phyloP scores from a whole-genome alignment of 495 filamentous ascomycete species.

The Xylaria castorea region DNA sequence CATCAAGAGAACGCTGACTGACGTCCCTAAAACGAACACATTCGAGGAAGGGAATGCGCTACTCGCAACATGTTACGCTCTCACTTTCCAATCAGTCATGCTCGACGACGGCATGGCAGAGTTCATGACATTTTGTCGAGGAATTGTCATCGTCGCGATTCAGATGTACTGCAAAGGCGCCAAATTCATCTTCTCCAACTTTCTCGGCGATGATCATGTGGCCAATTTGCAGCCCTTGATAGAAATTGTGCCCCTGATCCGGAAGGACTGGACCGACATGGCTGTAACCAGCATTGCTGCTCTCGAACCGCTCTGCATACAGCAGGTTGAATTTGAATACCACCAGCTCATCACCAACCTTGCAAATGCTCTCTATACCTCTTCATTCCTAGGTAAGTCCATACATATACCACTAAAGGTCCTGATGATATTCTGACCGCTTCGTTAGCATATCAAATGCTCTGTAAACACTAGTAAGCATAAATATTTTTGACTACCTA shows the following conservation, averaged over 20 bases:
- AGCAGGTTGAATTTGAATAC: conserved; percentile 45
- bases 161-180: conserved; percentile 53
- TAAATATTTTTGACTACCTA: background rate
- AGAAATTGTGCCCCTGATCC: conserved; percentile 42
- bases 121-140: conserved; percentile 68
- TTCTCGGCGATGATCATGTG: conserved; percentile 42
- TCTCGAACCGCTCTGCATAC: conserved; percentile 43
- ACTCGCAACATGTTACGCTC: conserved; percentile 64
- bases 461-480: conserved; percentile 45
- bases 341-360: conserved; percentile 43
- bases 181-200: conserved; percentile 56
- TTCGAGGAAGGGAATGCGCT: conserved; percentile 56
- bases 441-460: conserved; percentile 44
- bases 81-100: conserved; percentile 65
- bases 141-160: conserved; percentile 60
- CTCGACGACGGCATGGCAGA: conserved; percentile 66
- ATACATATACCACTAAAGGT: background rate
- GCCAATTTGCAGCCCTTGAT: conserved; percentile 45
- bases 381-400: conserved; percentile 41
- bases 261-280: conserved; percentile 41
- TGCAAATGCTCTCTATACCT: conserved; percentile 39
- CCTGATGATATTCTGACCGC: background rate
- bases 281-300: conserved; percentile 46
- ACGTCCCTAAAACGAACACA: conserved; percentile 40
- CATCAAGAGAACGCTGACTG: conserved; percentile 55